Conservation (phyloP, 768 basidiomycete genomes). For the Boletus reticulatus region DNA sequence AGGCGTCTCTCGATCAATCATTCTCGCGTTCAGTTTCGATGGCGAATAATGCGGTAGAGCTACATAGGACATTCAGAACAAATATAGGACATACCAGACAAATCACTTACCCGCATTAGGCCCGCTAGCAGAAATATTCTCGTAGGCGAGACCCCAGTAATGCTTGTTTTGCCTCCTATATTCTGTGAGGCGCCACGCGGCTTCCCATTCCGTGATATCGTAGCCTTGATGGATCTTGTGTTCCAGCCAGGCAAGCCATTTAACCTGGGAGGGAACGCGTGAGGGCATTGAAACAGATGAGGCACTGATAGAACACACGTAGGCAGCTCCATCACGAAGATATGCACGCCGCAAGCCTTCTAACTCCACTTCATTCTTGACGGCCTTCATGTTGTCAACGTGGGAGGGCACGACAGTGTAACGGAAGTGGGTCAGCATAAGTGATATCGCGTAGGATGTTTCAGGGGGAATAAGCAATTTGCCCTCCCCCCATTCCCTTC, state of each 20-base stretch:
- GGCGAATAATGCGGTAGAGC: slow-evolving; percentile 94
- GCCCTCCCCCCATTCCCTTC: slow-evolving; percentile 75
- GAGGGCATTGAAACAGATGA: slow-evolving; percentile 5
- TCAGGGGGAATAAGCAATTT: slow-evolving; percentile 73
- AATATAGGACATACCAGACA: neutral
- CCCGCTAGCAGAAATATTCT: slow-evolving; percentile 87
- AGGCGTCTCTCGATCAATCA: slow-evolving; percentile 76
- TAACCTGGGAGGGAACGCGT: slow-evolving; percentile 41
- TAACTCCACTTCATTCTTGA: slow-evolving; percentile 88
- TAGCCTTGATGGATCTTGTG: slow-evolving; percentile 71
- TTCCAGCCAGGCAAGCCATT: slow-evolving; percentile 92
- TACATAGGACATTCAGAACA: slow-evolving; percentile 15
- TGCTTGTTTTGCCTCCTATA: slow-evolving; percentile 68
- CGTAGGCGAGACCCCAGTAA: slow-evolving; percentile 85
- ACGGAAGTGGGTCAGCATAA: slow-evolving; percentile 81
- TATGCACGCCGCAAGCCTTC: slow-evolving; percentile 83
- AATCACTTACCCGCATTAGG: slow-evolving; percentile 67
- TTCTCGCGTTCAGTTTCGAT: slow-evolving; percentile 57
- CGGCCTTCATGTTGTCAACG: slow-evolving; percentile 74
- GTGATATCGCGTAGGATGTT: slow-evolving; percentile 78
- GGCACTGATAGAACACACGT: slow-evolving; percentile 45
- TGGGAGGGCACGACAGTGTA: slow-evolving; percentile 71
- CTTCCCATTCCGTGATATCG: slow-evolving; percentile 90
- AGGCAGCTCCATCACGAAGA: slow-evolving; percentile 85
- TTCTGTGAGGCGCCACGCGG: slow-evolving; percentile 78